Conservation (phyloP, 306 rosid species). For the Potentilla sterilis region DNA sequence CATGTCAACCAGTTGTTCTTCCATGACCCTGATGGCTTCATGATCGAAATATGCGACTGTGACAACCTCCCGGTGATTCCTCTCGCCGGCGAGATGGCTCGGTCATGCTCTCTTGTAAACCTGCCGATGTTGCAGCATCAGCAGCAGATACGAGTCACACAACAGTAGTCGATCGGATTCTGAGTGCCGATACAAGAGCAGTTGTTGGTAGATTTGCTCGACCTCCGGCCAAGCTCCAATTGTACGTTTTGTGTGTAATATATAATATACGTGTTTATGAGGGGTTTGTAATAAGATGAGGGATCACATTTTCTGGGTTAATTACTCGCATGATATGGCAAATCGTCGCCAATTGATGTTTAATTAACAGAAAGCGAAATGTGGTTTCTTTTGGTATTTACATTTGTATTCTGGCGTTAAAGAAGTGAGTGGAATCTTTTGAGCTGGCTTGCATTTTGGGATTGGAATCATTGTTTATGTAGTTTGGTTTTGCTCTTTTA, state of each 20-base stretch:
- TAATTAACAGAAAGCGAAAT: constrained; percentile 4
- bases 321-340: not conserved
- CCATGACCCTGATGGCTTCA: constrained; percentile 96
- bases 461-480: not conserved
- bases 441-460: constrained; percentile 5
- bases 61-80: constrained; percentile 85
- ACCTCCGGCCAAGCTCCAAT: not conserved
- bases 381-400: not conserved
- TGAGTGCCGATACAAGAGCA: not conserved
- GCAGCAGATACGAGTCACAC: constrained; percentile 24
- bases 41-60: constrained; percentile 93
- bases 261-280: not conserved
- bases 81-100: constrained; percentile 38
- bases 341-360: not conserved
- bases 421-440: constrained; percentile 8
- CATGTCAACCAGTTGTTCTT: constrained; percentile 77
- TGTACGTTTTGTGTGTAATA: not conserved
- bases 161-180: not conserved
- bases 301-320: not conserved
- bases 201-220: not conserved
- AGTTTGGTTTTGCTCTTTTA: not conserved
- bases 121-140: constrained; percentile 33
- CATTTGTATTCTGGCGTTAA: not conserved
- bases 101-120: constrained; percentile 37
- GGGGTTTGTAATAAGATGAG: not conserved